Evolutionary conservation across 768 basidiomycete genomes (phyloP), one percentile per base, ranked within the genome.

Genomic region (Hirschioporus abietinus): DNA sequence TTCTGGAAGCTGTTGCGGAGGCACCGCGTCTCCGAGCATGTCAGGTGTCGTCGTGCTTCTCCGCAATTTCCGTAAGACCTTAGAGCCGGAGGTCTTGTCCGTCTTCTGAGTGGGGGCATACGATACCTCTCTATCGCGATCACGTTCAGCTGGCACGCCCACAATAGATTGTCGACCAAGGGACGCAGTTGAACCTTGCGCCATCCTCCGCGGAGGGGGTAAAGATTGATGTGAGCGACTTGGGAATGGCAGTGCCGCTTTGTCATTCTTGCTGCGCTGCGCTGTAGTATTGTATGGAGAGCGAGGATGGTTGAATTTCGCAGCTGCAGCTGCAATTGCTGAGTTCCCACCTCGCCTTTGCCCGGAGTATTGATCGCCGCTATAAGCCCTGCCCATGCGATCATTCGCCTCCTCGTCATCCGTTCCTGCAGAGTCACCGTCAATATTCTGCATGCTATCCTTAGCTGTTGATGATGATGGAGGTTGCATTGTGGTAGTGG

Each of bases 1-100:
- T 63, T 94, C 92, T 7, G 97, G 96, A 7, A 99, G 76, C 66
- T 90, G 88, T 73, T 89, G 88, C 0, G 92, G 91, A 7, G 90
- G 83, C 20, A 93, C 80, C 7, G 86, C 82, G 59, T 82, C 82
- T 58, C 73, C 71, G 63, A 86, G 76, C 2, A 77, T 75, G 52
- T 85, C 81, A 0, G 82, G 73, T 17, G 81, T 76, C 7, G 87
- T 82, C 64, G 84, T 82, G 69, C 87, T 90, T 77, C 86, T 89
- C 76, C 84, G 89, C 69, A 88, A 80, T 74, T 85, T 92, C 68
- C 88, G 83, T 66, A 93, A 74, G 72, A 93, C 80, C 58, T 86
- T 68, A 8, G 70, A 69, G 18, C 71, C 72, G 23, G 77, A 70
- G 2, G 72, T 74, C 34, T 70, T 70, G n/a, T 73, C 71, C 24